Percentiles rank a stretch among this genome's conserved stretches.
phyloP scores from a whole-genome alignment of 208 protist genomes.

The Lotmaria passim region DNA sequence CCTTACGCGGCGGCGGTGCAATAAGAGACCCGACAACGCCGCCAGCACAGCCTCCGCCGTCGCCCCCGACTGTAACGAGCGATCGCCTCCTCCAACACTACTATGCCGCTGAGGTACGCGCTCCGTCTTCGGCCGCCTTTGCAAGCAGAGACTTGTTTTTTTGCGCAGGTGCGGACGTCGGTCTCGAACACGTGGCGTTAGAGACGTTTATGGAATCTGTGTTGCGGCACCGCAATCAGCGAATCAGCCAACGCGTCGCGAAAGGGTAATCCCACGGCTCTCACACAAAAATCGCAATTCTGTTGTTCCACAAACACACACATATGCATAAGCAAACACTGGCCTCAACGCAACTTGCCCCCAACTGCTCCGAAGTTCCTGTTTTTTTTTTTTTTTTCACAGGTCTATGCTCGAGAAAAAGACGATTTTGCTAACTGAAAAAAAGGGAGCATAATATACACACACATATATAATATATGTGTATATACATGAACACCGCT shows the following conservation, averaged over 20 bases:
- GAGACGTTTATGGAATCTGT: slow-evolving; percentile 28
- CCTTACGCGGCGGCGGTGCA: not conserved
- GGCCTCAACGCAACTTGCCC: no score
- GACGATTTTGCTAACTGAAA: no score
- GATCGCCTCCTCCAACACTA: slow-evolving; percentile 26
- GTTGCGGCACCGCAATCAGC: slow-evolving; percentile 24
- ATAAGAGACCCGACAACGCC: not conserved
- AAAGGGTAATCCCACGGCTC: not conserved
- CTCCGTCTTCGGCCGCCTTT: not conserved
- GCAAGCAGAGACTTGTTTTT: not conserved
- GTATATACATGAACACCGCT: no score
- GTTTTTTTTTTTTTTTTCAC: no score
- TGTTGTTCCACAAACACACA: not conserved
- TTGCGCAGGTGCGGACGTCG: not conserved
- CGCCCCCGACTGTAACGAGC: slow-evolving; percentile 23
- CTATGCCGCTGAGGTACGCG: not conserved
- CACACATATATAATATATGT: no score
- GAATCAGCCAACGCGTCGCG: not conserved
- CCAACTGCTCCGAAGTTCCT: no score
- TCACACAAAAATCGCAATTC: no score
- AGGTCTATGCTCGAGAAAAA: no score
- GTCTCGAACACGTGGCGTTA: slow-evolving; percentile 7
- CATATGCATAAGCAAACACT: slow-evolving; percentile 1
- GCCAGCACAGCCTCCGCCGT: not conserved
- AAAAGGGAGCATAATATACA: no score